phyloP scores from a whole-genome alignment of 352 stramenopile genomes.

The Aphanomyces invadans region DNA sequence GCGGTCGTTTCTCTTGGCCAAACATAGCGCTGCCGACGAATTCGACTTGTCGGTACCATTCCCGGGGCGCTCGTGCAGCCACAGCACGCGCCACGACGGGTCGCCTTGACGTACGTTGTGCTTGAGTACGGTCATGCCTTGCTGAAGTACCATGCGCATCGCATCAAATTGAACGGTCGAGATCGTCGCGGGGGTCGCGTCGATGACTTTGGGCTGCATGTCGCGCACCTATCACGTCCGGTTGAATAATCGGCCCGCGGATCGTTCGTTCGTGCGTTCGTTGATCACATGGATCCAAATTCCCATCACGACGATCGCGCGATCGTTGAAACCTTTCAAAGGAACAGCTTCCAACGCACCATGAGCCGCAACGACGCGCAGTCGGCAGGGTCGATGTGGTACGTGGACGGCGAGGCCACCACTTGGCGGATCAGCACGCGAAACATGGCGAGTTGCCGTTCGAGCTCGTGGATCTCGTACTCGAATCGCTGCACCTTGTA shows the following conservation, averaged over 20 bases:
- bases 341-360: no score
- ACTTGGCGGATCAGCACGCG: slow-evolving; percentile 15
- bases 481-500: slow-evolving; percentile 13
- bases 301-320: no score
- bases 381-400: slow-evolving; percentile 2
- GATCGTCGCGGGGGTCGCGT: not conserved
- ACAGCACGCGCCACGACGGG: slow-evolving; percentile 12
- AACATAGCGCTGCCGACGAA: not conserved
- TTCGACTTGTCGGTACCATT: no score
- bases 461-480: slow-evolving; percentile 11
- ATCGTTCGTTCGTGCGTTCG: no score
- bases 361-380: slow-evolving; percentile 12
- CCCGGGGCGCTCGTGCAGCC: not conserved
- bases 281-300: no score
- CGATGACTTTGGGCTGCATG: slow-evolving; percentile 19
- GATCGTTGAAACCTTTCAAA: no score
- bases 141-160: not conserved
- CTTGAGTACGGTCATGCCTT: slow-evolving; percentile 24
- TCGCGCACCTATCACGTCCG: slow-evolving; percentile 15
- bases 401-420: not conserved
- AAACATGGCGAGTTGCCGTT: slow-evolving; percentile 5
- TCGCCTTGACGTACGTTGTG: slow-evolving; percentile 20
- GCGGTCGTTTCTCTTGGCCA: slow-evolving; percentile 9
- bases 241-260: no score
- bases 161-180: not conserved